Evolutionary conservation across 176 grass and related monocot species (phyloP), one percentile per base, ranked within the genome.

Genomic region (Raddia guianensis): DNA sequence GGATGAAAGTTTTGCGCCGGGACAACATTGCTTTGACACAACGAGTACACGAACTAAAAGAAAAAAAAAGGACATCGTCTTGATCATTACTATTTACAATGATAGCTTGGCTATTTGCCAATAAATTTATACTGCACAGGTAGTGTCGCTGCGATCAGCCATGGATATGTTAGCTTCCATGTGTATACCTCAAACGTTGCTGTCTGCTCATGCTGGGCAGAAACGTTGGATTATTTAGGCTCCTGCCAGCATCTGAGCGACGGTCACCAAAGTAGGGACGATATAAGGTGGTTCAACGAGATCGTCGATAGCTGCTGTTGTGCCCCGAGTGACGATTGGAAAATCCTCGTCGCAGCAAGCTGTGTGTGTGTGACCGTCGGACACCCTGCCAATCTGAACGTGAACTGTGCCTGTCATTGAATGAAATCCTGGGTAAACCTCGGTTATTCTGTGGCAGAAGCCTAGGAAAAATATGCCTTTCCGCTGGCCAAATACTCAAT

Each of bases 321-420:
- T 73, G 58, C 46, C 72, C 62, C 6, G 66, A 37, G 19, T 52
- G 59, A 13, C 44, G 68, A 65, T 76, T 77, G 10, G 71, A 79
- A 57, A 87, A 66, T 56, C 85, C 62, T 11, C 55, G 76, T 4
- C 51, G 77, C 68, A 72, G 62, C 5, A 82, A 14, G 54, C 65
- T 70, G 7, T 66, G 86, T 19, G 82, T 74, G 2, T 73, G 83
- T 33, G 86, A 53, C 11, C 81, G 63, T n/a, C 84, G 46, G 27
- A 65, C 48, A 7, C 75, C 66, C 35, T 73, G 80, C 89, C 89
- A 94, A 66, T 68, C 81, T 83, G 76, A 77, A 67, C 12, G 89
- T 68, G 84, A 84, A 69, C 84, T 83, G 68, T 46, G 84, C 79
- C 80, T 86, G 15, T 79, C 79, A 60, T 35, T 62, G 42, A 72